Evolutionary conservation across 2,329 filamentous ascomycete genomes (phyloP), one percentile per base, ranked within the genome.

Genomic region (Sclerotiophoma versabilis): DNA sequence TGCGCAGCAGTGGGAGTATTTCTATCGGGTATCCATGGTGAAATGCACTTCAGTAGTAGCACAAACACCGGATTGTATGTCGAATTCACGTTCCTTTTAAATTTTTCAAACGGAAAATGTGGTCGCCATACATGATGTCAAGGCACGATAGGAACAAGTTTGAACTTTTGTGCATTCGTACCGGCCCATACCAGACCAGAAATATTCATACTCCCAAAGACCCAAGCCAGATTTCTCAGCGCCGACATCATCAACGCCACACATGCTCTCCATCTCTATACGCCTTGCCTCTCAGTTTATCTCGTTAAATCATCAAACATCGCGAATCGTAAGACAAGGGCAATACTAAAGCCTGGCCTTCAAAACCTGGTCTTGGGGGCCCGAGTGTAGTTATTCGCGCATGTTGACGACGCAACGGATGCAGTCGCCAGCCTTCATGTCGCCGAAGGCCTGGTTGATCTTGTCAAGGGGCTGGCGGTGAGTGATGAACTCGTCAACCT

Each of bases 401-500:
- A 87, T 86, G 60, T 87, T 86, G 48, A 97, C 90, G 9, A 98
- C 95, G 66, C 92, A 96, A 62, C 95, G 91, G 72, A 99, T 97
- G 79, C 95, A 99, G 78, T 98, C 93, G 54, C 95, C 95, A 57
- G 87, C 84, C 84, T 97, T 96, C 95, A 99, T 99, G 67, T 89
- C 87, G 62, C 92, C 86, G 71, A 96, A 99, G 17, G 92, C 93
- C 45, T 83, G 81, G 83, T 98, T 98, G 78, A 99, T 96, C 70
- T 90, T 86, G 57, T 80, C 80, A 37, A 99, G 82, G 4, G 83
- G 84, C 81, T 96, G 91, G 68, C 93, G 87, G 81, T 99, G 95
- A 26, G 95, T 99, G 80, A 99, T 98, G 82, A 98, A 98, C 81
- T 99, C 95, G 75, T 98, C 93, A 38, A 98, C 95, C 87, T 97